Evolutionary conservation across 306 rosid species (phyloP), one percentile per base, ranked within the genome.

Genomic region (Quillaja saponaria): DNA sequence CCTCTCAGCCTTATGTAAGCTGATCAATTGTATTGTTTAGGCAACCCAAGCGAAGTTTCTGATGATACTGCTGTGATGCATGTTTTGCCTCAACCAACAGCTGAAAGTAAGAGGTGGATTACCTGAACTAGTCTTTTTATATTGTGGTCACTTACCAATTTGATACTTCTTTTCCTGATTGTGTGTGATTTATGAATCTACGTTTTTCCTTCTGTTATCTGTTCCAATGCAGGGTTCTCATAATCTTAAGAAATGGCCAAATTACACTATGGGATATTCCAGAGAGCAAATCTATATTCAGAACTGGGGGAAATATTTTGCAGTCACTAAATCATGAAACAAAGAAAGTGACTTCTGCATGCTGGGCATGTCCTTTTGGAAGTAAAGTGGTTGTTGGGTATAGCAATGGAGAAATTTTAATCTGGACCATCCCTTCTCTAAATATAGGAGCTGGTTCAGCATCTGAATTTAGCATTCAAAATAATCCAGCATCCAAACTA

Each of bases 301-400:
- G 81, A 63, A 81, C 88, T 8, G 92, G 87, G 13, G 87, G 85
- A 63, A 83, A 60, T 34, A 15, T 61, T 49, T 66, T 66, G 64
- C 95, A 75, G 40, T 42, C 85, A 44, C 63, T 71, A 6, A 44
- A 80, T 52, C 79, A 71, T 48, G 97, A 84, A 79, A 63, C 87
- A 57, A 88, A 76, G 79, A 86, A 82, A 65, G 96, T 81, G 34
- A 85, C 96, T 50, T 75, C 81, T 61, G 97, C 95, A 53, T 86
- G 97, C 64, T 91, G 97, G 96, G 90, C 73, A 49, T 91, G 96
- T 69, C 90, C 91, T 33, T 75, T 55, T 60, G 97, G 97, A 72
- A 85, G 81, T 59, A 91, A 84, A 70, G 86, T 86, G 58, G 86
- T 76, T 78, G 77, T 91, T 55, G 95, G 96, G 65, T 91, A 88